phyloP scores from a whole-genome alignment of 1,284 basidiomycete species.

The Ceratobasidium sp. region DNA sequence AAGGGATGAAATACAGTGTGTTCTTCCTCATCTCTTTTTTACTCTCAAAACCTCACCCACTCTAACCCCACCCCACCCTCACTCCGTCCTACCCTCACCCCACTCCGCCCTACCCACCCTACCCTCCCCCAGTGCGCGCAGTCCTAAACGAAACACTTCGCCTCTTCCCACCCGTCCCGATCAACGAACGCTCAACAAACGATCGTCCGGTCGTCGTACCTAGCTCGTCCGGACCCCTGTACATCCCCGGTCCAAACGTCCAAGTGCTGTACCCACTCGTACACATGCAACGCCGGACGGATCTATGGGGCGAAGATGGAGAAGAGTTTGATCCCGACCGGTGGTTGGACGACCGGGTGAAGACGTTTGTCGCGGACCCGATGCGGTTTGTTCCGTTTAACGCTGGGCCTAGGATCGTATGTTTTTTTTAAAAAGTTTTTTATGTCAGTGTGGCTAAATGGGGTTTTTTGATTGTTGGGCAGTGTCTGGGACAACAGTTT shows the following conservation, averaged over 20 bases:
- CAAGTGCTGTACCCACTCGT: slow-evolving; percentile 9
- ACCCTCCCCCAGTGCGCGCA: slow-evolving; percentile 8
- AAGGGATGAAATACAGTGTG: slow-evolving; percentile 48
- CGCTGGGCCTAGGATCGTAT: slow-evolving; percentile 48
- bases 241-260: slow-evolving; percentile 12
- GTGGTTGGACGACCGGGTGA: slow-evolving; percentile 53
- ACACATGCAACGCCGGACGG: slow-evolving; percentile 29
- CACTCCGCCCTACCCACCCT: background rate
- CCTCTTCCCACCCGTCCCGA: slow-evolving; percentile 44
- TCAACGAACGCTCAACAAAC: slow-evolving; percentile 22
- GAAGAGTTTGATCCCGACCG: slow-evolving; percentile 47
- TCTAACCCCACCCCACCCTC: no score
- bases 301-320: slow-evolving; percentile 47
- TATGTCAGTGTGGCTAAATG: background rate
- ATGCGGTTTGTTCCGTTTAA: slow-evolving; percentile 49
- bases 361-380: slow-evolving; percentile 50
- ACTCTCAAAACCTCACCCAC: no score
- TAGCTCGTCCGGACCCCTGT: background rate
- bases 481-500: slow-evolving; percentile 42
- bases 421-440: slow-evolving; percentile 12
- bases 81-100: no score
- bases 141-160: slow-evolving; percentile 47
- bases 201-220: background rate
- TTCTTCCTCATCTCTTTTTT: background rate
- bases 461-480: background rate